Conservation (phyloP, 2,329 filamentous ascomycete genomes). For the Sarocladium kiliense region DNA sequence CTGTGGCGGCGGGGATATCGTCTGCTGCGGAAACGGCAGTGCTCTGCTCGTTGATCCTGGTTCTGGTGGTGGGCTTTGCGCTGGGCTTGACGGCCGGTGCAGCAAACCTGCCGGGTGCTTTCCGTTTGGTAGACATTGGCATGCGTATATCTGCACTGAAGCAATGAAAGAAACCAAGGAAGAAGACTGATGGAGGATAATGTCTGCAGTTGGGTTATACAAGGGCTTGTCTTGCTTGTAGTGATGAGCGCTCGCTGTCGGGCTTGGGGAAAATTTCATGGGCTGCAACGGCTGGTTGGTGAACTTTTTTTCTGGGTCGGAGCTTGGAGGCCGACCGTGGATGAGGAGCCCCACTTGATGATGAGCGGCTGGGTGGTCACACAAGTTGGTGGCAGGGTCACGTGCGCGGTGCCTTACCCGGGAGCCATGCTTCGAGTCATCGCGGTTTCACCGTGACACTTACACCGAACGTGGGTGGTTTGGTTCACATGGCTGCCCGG, state of each 20-base stretch:
- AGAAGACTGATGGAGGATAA: background rate
- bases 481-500: no score
- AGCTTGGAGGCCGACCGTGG: background rate
- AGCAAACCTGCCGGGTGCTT: conserved; percentile 51
- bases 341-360: background rate
- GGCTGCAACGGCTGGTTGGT: conserved; percentile 18
- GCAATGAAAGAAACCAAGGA: background rate
- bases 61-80: conserved; percentile 39
- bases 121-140: conserved; percentile 57
- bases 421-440: no score
- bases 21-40: conserved; percentile 45
- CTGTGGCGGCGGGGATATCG: conserved; percentile 28
- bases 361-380: background rate
- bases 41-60: conserved; percentile 53
- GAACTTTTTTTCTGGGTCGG: conserved; percentile 27
- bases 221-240: background rate
- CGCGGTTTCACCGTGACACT: no score
- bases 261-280: conserved; percentile 30
- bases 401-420: no score
- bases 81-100: conserved; percentile 48
- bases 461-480: no score
- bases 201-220: background rate
- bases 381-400: background rate
- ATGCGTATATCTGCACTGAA: conserved; percentile 14
- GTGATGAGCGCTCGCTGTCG: background rate